Evolutionary conservation across 306 rosid genomes (phyloP).

Genomic region (cucumber (Cucumis sativus)): DNA sequence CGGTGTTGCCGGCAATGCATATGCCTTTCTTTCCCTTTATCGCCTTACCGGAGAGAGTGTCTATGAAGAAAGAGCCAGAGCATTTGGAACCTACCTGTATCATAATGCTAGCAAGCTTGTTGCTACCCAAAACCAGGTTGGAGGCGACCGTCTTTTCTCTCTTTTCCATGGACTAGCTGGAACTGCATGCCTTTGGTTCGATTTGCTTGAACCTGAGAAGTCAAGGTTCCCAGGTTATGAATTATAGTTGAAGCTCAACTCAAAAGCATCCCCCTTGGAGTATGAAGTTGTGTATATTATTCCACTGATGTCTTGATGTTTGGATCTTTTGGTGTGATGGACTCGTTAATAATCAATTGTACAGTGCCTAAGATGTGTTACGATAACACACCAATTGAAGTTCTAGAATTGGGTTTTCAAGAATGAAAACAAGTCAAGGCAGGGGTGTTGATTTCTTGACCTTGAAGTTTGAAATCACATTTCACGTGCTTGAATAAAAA

Average conservation of each 20-base stretch:
- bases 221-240: slow-evolving; percentile 84
- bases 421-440: neutral
- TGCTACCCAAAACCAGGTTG: slow-evolving; percentile 1
- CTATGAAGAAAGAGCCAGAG: slow-evolving; percentile 67
- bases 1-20: slow-evolving; percentile 77
- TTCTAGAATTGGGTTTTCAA: neutral
- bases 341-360: neutral
- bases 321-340: too few species aligned
- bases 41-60: slow-evolving; percentile 51
- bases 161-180: slow-evolving; percentile 88
- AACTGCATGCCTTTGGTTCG: slow-evolving; percentile 74
- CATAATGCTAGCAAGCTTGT: slow-evolving; percentile 27
- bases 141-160: slow-evolving; percentile 33
- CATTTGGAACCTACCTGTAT: slow-evolving; percentile 56
- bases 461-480: too few species aligned
- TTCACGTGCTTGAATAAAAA: too few species aligned
- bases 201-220: slow-evolving; percentile 40
- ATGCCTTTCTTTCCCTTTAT: slow-evolving; percentile 61
- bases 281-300: too few species aligned
- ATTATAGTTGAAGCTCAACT: slow-evolving; percentile 19
- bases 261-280: neutral
- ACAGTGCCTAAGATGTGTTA: neutral
- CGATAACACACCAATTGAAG: neutral
- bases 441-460: too few species aligned
- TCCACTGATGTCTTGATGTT: too few species aligned